These are phyloP conservation scores for Eutreptiella sp. DNA, from an alignment of 208 protist genomes.

Conservation along the genomic window DNA sequence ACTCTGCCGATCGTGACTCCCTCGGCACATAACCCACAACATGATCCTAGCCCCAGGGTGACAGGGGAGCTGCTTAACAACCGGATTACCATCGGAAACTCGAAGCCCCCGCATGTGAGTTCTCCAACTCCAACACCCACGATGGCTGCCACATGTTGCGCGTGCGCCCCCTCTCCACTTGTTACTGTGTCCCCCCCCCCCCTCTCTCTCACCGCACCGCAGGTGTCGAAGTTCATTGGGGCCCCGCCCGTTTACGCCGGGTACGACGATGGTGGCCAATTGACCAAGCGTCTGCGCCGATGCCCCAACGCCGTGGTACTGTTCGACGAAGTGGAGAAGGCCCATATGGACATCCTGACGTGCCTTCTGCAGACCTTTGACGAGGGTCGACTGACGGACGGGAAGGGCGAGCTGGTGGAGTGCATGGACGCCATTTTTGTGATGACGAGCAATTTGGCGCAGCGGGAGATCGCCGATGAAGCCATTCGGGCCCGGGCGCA, in stretches of 20 bases:
- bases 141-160: too few species aligned
- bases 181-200: too few species aligned
- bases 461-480: conserved; percentile 31
- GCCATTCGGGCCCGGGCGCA: conserved; percentile 7
- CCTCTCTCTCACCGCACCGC: too few species aligned
- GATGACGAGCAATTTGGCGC: conserved; percentile 54
- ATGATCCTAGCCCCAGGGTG: too few species aligned
- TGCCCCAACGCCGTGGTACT: conserved; percentile 57
- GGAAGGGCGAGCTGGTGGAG: conserved; percentile 52
- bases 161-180: too few species aligned
- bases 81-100: too few species aligned
- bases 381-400: conserved; percentile 67
- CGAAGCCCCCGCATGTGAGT: too few species aligned
- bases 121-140: too few species aligned
- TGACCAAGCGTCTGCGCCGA: conserved; percentile 38
- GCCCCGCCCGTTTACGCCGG: conserved; percentile 59
- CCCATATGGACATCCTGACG: conserved; percentile 58
- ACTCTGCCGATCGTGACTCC: too few species aligned
- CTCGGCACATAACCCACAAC: too few species aligned
- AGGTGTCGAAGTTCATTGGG: conserved; percentile 36
- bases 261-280: conserved; percentile 53
- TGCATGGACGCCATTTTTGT: conserved; percentile 59
- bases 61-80: too few species aligned
- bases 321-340: conserved; percentile 73
- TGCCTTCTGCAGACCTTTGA: conserved; percentile 62